phyloP scores from a whole-genome alignment of 305 asterid species.

The Fraxinus velutina region DNA sequence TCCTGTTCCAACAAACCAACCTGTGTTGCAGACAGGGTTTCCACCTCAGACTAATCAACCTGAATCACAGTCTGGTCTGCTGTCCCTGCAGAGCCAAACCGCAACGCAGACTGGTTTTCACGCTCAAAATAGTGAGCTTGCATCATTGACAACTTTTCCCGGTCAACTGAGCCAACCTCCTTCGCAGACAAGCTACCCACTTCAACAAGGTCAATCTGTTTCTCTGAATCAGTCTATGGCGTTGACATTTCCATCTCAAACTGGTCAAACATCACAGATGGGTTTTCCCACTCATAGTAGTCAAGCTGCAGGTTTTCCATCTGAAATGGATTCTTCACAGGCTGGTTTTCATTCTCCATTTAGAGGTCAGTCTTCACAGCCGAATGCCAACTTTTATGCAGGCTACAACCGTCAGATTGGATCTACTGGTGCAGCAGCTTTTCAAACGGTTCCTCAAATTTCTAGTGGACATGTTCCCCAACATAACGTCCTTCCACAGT shows the following conservation, averaged over 20 bases:
- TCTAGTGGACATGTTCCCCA: slow-evolving; percentile 35
- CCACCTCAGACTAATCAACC: slow-evolving; percentile 1
- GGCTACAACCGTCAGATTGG: slow-evolving; percentile 43
- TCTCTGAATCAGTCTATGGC: slow-evolving; percentile 4
- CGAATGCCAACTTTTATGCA: slow-evolving; percentile 49
- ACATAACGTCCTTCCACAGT: slow-evolving; percentile 28
- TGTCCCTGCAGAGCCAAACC: slow-evolving; percentile 47
- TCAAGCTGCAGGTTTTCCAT: slow-evolving; percentile 37
- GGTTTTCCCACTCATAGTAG: slow-evolving; percentile 51
- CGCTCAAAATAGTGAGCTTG: slow-evolving; percentile 41
- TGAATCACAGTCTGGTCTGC: slow-evolving; percentile 43
- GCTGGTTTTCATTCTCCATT: slow-evolving; percentile 25
- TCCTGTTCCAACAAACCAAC: slow-evolving; percentile 18
- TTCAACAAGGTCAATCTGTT: neutral
- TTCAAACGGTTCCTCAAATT: slow-evolving; percentile 45
- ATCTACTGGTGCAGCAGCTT: slow-evolving; percentile 35
- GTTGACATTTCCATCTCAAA: slow-evolving; percentile 1
- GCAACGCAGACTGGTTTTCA: slow-evolving; percentile 35
- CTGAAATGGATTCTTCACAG: slow-evolving; percentile 32
- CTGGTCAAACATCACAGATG: slow-evolving; percentile 33
- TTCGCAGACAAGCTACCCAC: neutral
- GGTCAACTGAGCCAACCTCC: slow-evolving; percentile 44
- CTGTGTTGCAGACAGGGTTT: neutral
- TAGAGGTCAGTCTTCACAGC: slow-evolving; percentile 32
- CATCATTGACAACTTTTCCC: slow-evolving; percentile 27